Evolutionary conservation across 2,329 filamentous ascomycete genomes (phyloP), one percentile per base, ranked within the genome.

Genomic region (Emericellopsis cladophorae): DNA sequence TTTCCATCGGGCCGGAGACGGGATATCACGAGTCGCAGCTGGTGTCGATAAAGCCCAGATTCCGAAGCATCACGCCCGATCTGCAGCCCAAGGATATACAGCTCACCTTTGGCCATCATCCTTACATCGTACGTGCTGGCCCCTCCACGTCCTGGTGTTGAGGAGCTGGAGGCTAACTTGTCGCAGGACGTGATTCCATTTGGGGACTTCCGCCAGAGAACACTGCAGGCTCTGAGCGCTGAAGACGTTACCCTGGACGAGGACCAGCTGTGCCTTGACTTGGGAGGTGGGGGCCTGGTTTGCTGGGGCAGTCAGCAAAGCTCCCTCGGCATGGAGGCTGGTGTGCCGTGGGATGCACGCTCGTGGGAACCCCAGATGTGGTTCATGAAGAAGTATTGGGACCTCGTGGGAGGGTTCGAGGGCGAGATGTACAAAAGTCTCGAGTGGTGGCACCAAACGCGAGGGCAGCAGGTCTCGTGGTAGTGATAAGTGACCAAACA

Each of bases 301-400:
- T 62, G 61, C 45, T 64, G 61, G 59, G 61, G 61, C 6, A 50
- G 54, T 22, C 48, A 52, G 31, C 53, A 48, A 16, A 52, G 47
- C 39, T 41, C 40, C 26, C 31, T 47, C 12, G 52, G 52, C 22
- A 59, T 60, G 51, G 46, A 50, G 12, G 57, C 60, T 5, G 57
- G 59, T 14, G 57, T 64, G n/a, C 59, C 65, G 0, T 68, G 65
- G 65, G 64, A 65, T 41, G 51, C 53, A 31, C 56, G 64, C 11
- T 64, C 61, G 42, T 68, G 65, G 65, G 65, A 68, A 44, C 64
- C 60, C 2, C 57, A 55, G 41, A 46, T 52, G 2, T 67, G 64
- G 65, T 67, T 67, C 44, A 41, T 67, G 32, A 55, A 58, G 33
- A 67, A 68, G 45, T 66, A 62, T 45, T 55, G 51, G 39, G 45